Percentiles rank a stretch among this genome's conserved stretches.
These are phyloP conservation scores for Diplocarpon mali DNA, from an alignment of 2,329 filamentous ascomycete species.

Conservation along the genomic window DNA sequence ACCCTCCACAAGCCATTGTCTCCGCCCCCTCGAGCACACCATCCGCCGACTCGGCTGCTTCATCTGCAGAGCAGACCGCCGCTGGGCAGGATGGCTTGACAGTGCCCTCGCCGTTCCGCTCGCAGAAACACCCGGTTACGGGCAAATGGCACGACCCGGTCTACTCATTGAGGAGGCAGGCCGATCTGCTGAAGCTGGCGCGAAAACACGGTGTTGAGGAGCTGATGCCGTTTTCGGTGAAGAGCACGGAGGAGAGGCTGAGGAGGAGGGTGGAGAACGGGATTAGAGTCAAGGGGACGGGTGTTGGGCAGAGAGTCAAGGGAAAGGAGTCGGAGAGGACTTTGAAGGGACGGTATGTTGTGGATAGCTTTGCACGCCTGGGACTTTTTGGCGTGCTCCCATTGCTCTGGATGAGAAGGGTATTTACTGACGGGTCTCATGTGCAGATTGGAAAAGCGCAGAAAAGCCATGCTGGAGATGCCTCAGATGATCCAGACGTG, in stretches of 20 bases:
- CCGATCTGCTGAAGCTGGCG: slow-evolving; percentile 81
- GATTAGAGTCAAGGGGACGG: slow-evolving; percentile 80
- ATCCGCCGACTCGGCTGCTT: slow-evolving; percentile 30
- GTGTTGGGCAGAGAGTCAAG: slow-evolving; percentile 88
- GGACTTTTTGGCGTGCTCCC: not conserved
- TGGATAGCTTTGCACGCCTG: not conserved
- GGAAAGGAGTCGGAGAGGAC: slow-evolving; percentile 88
- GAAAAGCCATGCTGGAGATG: slow-evolving; percentile 91
- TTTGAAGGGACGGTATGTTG: slow-evolving; percentile 58
- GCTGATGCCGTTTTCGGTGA: slow-evolving; percentile 64
- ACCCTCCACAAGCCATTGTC: slow-evolving; percentile 60
- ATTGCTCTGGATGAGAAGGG: not conserved
- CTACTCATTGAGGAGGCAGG: slow-evolving; percentile 78
- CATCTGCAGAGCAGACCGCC: slow-evolving; percentile 25
- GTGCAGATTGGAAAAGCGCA: slow-evolving; percentile 72
- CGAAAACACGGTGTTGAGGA: slow-evolving; percentile 68
- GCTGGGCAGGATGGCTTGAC: slow-evolving; percentile 23
- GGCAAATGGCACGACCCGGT: slow-evolving; percentile 75
- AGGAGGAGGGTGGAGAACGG: slow-evolving; percentile 67
- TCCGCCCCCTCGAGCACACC: slow-evolving; percentile 24
- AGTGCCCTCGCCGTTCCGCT: slow-evolving; percentile 65
- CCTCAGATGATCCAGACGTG: slow-evolving; percentile 81
- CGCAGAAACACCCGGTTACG: slow-evolving; percentile 66
- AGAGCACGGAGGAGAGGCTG: slow-evolving; percentile 62
- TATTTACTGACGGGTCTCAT: slow-evolving; percentile 8